Conservation (phyloP, 2,329 filamentous ascomycete genomes). For the Xylariaceae sp. region DNA sequence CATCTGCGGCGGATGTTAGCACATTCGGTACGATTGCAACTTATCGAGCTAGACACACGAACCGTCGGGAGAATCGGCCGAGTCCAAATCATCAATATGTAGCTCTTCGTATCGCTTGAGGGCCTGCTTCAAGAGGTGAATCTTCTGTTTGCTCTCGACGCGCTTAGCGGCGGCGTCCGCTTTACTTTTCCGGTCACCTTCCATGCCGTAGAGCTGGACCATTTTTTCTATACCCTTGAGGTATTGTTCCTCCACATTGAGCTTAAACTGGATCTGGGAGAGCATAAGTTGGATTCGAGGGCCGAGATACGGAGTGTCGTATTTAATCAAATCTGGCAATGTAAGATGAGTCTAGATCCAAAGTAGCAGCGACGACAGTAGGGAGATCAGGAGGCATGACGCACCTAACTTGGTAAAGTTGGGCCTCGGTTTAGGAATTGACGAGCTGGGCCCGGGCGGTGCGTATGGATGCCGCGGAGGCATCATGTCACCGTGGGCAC, state of each 20-base stretch:
- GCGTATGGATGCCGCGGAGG: conserved; percentile 80
- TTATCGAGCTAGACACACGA: conserved; percentile 38
- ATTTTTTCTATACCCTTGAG: conserved; percentile 99
- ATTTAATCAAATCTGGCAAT: conserved; percentile 88
- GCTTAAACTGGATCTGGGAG: conserved; percentile 97
- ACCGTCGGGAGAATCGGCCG: conserved; percentile 79
- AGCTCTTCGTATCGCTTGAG: conserved; percentile 96
- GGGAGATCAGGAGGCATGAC: conserved; percentile 33
- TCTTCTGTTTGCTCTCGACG: conserved; percentile 97
- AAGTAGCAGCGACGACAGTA: neutral
- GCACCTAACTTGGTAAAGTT: conserved; percentile 96
- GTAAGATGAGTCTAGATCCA: conserved; percentile 10
- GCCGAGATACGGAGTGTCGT: conserved; percentile 92
- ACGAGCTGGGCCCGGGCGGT: conserved; percentile 68
- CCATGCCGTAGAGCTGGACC: conserved; percentile 96
- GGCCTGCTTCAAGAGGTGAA: conserved; percentile 91
- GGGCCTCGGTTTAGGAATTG: conserved; percentile 73
- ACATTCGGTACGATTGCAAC: neutral
- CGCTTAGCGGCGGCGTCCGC: conserved; percentile 86
- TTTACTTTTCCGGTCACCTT: conserved; percentile 94
- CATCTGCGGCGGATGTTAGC: conserved; percentile 61
- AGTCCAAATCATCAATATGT: conserved; percentile 84
- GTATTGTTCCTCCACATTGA: conserved; percentile 98
- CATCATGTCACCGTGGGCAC: conserved; percentile 73
- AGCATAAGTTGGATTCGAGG: conserved; percentile 99